A percentile compares a stretch with the other conserved stretches of the same genome.
phyloP scores from a whole-genome alignment of 805 yeast species.

The Wickerhamomyces ciferrii region DNA sequence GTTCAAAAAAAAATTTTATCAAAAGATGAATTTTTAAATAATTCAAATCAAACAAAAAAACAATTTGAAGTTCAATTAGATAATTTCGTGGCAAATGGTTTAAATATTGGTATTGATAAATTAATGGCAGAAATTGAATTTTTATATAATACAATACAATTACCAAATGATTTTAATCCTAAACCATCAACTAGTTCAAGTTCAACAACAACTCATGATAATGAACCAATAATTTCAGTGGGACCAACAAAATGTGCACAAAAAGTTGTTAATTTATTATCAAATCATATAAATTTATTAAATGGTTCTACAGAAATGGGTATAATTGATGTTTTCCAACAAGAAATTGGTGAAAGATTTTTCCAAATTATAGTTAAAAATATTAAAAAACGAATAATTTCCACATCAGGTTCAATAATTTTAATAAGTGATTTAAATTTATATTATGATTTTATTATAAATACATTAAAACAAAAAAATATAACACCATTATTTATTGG shows the following conservation, averaged over 20 bases:
- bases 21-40: slow-evolving; percentile 74
- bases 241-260: slow-evolving; percentile 63
- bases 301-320: slow-evolving; percentile 83
- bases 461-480: slow-evolving; percentile 53
- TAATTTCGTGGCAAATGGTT: slow-evolving; percentile 86
- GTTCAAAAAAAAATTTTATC: slow-evolving; percentile 49
- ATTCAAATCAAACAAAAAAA: slow-evolving; percentile 74
- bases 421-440: slow-evolving; percentile 78
- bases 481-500: slow-evolving; percentile 75
- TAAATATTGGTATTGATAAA: slow-evolving; percentile 88
- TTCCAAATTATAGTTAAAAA: slow-evolving; percentile 72
- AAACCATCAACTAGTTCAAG: no score
- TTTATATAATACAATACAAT: slow-evolving; percentile 47
- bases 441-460: slow-evolving; percentile 67
- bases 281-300: slow-evolving; percentile 66
- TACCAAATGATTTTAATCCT: slow-evolving; percentile 62
- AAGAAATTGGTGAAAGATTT: slow-evolving; percentile 87
- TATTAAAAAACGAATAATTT: slow-evolving; percentile 66
- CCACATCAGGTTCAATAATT: slow-evolving; percentile 77
- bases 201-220: slow-evolving; percentile 10
- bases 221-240: slow-evolving; percentile 19
- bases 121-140: slow-evolving; percentile 76
- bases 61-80: slow-evolving; percentile 78
- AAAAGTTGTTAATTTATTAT: slow-evolving; percentile 55
- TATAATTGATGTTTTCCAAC: slow-evolving; percentile 87